These are phyloP conservation scores for Hibiscus mutabilis DNA, from an alignment of 345 rosid genomes.

Conservation along the genomic window DNA sequence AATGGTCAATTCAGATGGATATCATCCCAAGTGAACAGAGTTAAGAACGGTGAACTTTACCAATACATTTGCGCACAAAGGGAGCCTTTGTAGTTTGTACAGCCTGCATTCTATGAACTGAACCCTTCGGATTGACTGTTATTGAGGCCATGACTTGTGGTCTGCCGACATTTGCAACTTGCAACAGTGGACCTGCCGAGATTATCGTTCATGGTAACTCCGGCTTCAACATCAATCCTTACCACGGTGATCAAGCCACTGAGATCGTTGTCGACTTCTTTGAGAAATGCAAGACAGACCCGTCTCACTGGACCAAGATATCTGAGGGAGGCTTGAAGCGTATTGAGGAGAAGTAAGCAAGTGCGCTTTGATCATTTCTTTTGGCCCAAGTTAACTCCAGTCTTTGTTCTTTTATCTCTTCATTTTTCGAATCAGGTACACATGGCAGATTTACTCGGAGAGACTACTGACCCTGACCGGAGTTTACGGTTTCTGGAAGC, in stretches of 20 bases:
- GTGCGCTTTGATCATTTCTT: neutral
- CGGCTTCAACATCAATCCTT: constrained; percentile 84
- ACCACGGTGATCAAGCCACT: constrained; percentile 81
- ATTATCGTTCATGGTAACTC: constrained; percentile 82
- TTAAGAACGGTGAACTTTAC: constrained; percentile 67
- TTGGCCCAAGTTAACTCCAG: neutral
- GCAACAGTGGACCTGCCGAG: constrained; percentile 96
- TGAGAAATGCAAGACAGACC: constrained; percentile 54
- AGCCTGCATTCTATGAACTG: constrained; percentile 64
- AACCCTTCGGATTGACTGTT: constrained; percentile 64
- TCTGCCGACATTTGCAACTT: constrained; percentile 67
- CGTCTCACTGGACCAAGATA: constrained; percentile 63
- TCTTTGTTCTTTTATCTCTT: neutral
- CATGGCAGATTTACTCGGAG: constrained; percentile 86
- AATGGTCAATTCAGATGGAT: constrained; percentile 71
- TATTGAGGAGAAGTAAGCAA: constrained; percentile 73
- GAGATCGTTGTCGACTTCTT: constrained; percentile 65
- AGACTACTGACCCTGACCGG: constrained; percentile 79
- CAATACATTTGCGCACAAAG: constrained; percentile 49
- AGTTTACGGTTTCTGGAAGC: constrained; percentile 94
- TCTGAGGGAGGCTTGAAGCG: constrained; percentile 74
- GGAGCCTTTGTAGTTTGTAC: constrained; percentile 70
- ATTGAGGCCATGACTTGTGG: constrained; percentile 77
- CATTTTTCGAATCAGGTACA: constrained; percentile 39
- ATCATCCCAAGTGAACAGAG: constrained; percentile 70